Conservation (phyloP, 805 yeast genomes). For the Lipomyces starkeyi region DNA sequence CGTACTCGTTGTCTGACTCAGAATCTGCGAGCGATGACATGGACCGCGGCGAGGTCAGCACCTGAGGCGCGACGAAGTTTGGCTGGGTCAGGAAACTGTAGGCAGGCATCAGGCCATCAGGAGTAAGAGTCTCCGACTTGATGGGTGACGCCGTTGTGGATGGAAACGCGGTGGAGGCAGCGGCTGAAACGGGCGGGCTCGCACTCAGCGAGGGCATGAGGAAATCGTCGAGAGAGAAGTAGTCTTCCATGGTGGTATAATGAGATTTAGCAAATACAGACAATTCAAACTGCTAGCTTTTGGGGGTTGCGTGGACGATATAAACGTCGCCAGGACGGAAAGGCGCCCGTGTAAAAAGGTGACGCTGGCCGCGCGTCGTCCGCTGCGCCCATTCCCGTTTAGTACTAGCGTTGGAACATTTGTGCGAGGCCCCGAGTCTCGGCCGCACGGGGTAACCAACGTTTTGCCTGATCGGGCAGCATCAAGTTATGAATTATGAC, state of each 20-base stretch:
- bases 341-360: neutral
- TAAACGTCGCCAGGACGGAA: neutral
- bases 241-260: neutral
- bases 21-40: slow-evolving; percentile 3
- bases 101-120: neutral
- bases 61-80: slow-evolving; percentile 1
- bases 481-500: too few relatives aligned
- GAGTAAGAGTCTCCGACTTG: neutral
- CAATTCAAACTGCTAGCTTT: slow-evolving; percentile 1
- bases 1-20: slow-evolving; percentile 23
- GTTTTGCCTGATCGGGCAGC: too few relatives aligned
- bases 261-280: neutral
- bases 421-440: too few relatives aligned
- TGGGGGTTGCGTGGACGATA: neutral
- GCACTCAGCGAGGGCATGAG: neutral
- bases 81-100: slow-evolving; percentile 3
- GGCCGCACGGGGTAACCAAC: too few relatives aligned
- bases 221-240: slow-evolving; percentile 13
- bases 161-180: neutral
- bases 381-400: slow-evolving; percentile 13
- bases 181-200: neutral
- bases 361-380: slow-evolving; percentile 20
- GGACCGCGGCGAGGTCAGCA: slow-evolving; percentile 11
- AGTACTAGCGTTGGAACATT: neutral
- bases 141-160: neutral